Evolutionary conservation across 140 eudicot species (phyloP).

Genomic region (Erigeron philadelphicus): DNA sequence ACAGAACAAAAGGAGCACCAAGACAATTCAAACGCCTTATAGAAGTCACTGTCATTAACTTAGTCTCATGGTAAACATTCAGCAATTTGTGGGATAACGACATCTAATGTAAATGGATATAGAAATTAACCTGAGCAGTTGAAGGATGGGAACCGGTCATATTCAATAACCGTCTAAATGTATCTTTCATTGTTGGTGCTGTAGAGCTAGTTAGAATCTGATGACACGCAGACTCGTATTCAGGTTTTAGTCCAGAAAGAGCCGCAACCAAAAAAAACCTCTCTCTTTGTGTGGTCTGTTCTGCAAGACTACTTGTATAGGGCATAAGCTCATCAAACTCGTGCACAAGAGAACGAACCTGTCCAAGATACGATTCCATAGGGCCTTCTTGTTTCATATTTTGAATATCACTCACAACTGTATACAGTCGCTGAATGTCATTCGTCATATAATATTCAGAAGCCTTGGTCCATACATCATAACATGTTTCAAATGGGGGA

Average conservation of each 20-base stretch:
- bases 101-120: no score
- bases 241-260: not conserved
- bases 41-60: no score
- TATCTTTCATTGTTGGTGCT: not conserved
- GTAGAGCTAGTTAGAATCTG: not conserved
- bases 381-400: no score
- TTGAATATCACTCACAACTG: no score
- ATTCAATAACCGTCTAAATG: not conserved
- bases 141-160: not conserved
- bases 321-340: conserved; percentile 2
- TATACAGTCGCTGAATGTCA: no score
- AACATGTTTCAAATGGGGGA: no score
- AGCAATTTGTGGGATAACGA: no score
- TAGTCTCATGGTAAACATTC: no score
- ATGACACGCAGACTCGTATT: not conserved
- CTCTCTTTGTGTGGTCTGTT: not conserved
- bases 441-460: no score
- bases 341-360: not conserved
- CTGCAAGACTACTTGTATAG: not conserved
- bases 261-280: not conserved
- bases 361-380: not conserved
- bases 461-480: no score
- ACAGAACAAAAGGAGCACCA: no score
- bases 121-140: not conserved
- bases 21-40: no score